Conservation (phyloP, 331 rosid genomes). For the Cydonia oblonga region DNA sequence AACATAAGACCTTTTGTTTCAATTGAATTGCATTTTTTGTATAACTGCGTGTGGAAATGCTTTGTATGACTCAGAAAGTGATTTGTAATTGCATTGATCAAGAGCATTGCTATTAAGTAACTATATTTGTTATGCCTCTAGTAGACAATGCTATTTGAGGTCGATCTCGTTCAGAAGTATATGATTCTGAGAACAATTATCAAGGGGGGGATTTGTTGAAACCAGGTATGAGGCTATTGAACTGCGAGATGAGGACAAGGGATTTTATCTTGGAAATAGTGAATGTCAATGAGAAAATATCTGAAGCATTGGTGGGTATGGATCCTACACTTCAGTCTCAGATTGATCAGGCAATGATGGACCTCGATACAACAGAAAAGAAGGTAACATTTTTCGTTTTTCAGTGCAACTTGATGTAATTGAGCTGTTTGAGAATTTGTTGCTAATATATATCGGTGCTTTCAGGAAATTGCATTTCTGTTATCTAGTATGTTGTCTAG, state of each 20-base stretch:
- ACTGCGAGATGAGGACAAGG: conserved; percentile 89
- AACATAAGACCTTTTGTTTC: neutral
- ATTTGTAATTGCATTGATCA: neutral
- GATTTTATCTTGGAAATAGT: conserved; percentile 71
- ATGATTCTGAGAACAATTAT: neutral
- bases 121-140: neutral
- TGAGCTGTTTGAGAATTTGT: neutral
- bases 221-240: conserved; percentile 87
- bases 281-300: conserved; percentile 84
- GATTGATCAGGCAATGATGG: conserved; percentile 90
- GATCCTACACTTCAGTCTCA: conserved; percentile 85
- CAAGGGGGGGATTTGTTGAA: neutral
- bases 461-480: neutral
- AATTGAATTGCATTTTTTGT: neutral
- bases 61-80: neutral
- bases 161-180: neutral
- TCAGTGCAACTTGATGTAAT: neutral
- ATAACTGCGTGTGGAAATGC: neutral
- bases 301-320: conserved; percentile 85
- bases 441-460: neutral
- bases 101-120: neutral
- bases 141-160: neutral
- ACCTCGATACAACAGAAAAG: conserved; percentile 87
- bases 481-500: neutral
- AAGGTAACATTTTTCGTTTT: conserved; percentile 34